Conservation (phyloP, 371 early-diverging fungal species). For the Lichtheimia hyalospora region DNA sequence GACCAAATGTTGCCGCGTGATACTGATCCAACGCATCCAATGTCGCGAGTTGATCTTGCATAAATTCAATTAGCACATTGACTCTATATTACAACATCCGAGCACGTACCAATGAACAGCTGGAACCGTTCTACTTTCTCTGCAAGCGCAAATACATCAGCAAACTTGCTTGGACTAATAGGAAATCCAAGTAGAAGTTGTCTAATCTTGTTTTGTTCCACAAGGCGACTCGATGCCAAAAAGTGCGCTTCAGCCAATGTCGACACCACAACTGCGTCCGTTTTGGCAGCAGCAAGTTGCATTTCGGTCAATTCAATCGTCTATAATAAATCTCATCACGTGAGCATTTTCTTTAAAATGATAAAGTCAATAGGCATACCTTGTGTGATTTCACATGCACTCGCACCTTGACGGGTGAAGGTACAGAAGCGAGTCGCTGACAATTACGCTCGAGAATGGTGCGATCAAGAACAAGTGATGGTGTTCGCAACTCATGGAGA, state of each 20-base stretch:
- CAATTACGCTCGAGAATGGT: constrained; percentile 32
- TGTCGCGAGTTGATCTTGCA: constrained; percentile 30
- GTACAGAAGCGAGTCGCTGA: constrained; percentile 20
- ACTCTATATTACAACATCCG: not conserved
- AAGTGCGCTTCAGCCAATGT: constrained; percentile 43
- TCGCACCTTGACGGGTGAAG: constrained; percentile 27
- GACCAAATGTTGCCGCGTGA: constrained; percentile 6
- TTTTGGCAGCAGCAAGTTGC: constrained; percentile 30
- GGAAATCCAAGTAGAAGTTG: constrained; percentile 36
- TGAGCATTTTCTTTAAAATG: not conserved
- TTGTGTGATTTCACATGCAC: constrained; percentile 52
- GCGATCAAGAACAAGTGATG: constrained; percentile 36
- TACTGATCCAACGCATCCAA: constrained; percentile 38
- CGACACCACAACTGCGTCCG: constrained; percentile 44
- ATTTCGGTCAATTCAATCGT: constrained; percentile 39
- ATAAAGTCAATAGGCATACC: constrained; percentile 17
- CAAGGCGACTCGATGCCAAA: constrained; percentile 31
- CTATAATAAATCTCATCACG: constrained; percentile 10
- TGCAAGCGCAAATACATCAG: constrained; percentile 24
- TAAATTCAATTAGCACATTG: not conserved
- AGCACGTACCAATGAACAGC: constrained; percentile 37
- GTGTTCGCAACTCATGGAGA: constrained; percentile 36
- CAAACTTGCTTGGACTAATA: constrained; percentile 40
- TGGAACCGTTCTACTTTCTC: constrained; percentile 25
- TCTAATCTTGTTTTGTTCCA: constrained; percentile 22